These are phyloP conservation scores for Mycena sanguinolenta DNA, from an alignment of 768 basidiomycete genomes.

Conservation along the genomic window DNA sequence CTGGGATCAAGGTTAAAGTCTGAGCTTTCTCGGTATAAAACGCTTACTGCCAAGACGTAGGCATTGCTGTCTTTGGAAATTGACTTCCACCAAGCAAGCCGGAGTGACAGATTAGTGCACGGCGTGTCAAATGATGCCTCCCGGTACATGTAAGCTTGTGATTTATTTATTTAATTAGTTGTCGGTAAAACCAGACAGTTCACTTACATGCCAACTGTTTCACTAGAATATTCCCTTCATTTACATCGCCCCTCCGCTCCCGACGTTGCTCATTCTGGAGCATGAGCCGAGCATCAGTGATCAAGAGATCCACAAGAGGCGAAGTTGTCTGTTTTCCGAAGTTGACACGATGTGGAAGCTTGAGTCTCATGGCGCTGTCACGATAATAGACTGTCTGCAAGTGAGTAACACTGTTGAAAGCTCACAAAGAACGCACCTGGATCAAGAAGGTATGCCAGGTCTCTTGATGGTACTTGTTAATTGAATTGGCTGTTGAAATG, in stretches of 20 bases:
- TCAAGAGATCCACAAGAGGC: not conserved
- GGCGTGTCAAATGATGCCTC: slow-evolving; percentile 11
- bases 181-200: not conserved
- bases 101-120: not conserved
- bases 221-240: not conserved
- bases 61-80: slow-evolving; percentile 14
- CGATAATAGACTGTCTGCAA: slow-evolving; percentile 3
- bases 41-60: not conserved
- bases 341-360: not conserved
- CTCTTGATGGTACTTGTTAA: slow-evolving; percentile 15
- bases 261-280: slow-evolving; percentile 6
- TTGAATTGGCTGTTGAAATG: not conserved
- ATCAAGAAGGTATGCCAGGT: slow-evolving; percentile 26
- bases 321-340: slow-evolving; percentile 6
- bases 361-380: slow-evolving; percentile 15
- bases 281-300: slow-evolving; percentile 8
- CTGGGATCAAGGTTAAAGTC: not conserved
- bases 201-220: slow-evolving; percentile 9
- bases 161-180: not conserved
- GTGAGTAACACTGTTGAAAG: not conserved
- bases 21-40: not conserved
- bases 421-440: slow-evolving; percentile 10
- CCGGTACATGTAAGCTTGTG: slow-evolving; percentile 10
- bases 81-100: slow-evolving; percentile 14
- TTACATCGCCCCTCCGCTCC: not conserved